Evolutionary conservation across 805 yeast species (phyloP).

Genomic region (Cyberlindnera mycetangii): DNA sequence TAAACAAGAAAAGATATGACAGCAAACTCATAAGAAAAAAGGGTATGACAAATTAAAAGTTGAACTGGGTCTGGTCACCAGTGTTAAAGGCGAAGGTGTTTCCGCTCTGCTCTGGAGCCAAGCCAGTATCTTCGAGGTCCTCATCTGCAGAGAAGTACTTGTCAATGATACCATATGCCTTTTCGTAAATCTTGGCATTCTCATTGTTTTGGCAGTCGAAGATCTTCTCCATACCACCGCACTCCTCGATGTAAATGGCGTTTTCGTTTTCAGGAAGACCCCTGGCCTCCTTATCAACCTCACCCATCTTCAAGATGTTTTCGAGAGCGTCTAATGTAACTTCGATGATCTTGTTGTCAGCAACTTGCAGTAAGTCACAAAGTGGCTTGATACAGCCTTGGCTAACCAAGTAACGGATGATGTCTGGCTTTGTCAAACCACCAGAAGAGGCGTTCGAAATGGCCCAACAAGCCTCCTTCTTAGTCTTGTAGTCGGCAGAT

Average conservation of each 20-base stretch:
- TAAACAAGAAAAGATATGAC: not conserved
- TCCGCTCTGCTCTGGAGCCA: slow-evolving; percentile 75
- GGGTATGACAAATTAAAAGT: slow-evolving; percentile 15
- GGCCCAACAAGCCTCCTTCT: slow-evolving; percentile 99
- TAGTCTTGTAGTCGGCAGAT: slow-evolving; percentile 90
- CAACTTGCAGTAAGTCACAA: slow-evolving; percentile 85
- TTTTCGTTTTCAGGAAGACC: slow-evolving; percentile 74
- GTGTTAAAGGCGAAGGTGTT: slow-evolving; percentile 88
- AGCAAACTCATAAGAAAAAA: not conserved
- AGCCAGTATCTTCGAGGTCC: slow-evolving; percentile 65
- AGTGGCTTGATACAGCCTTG: slow-evolving; percentile 98
- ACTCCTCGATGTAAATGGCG: slow-evolving; percentile 92
- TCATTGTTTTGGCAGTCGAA: slow-evolving; percentile 88
- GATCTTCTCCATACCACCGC: slow-evolving; percentile 97
- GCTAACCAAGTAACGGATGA: slow-evolving; percentile 84
- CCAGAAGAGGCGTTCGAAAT: slow-evolving; percentile 97
- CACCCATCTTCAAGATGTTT: slow-evolving; percentile 92
- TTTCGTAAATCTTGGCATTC: slow-evolving; percentile 88
- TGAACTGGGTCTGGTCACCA: slow-evolving; percentile 41
- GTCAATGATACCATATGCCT: slow-evolving; percentile 86
- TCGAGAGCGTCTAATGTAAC: slow-evolving; percentile 94
- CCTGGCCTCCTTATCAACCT: slow-evolving; percentile 77
- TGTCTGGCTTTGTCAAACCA: slow-evolving; percentile 87
- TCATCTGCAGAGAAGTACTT: slow-evolving; percentile 88
- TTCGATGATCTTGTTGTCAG: slow-evolving; percentile 89